Evolutionary conservation across 1,139 yeast genomes (phyloP).

Genomic region (Geotrichum bryndzae): DNA sequence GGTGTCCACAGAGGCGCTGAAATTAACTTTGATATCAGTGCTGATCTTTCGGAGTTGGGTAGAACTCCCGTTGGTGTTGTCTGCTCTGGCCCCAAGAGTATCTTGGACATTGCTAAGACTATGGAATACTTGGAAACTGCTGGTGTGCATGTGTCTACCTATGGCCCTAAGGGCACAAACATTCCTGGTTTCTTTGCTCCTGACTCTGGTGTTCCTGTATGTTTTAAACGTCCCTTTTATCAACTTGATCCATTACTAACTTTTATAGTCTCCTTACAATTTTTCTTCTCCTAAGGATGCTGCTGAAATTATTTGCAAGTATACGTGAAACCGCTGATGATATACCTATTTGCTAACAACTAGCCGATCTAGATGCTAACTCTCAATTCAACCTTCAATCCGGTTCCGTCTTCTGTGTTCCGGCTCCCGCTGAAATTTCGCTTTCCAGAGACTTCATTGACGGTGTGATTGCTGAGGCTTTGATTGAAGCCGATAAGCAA

Average conservation of each 20-base stretch:
- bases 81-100: constrained; percentile 87
- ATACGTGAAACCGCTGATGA: background rate
- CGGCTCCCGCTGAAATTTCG: constrained; percentile 66
- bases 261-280: constrained; percentile 52
- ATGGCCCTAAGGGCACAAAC: constrained; percentile 45
- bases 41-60: constrained; percentile 80
- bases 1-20: constrained; percentile 86
- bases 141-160: constrained; percentile 55
- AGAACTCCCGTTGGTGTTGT: constrained; percentile 81
- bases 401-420: constrained; percentile 78
- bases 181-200: constrained; percentile 84
- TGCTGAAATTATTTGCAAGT: constrained; percentile 52
- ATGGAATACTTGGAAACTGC: constrained; percentile 85
- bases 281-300: constrained; percentile 51
- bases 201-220: constrained; percentile 54
- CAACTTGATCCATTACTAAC: background rate
- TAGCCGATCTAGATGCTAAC: constrained; percentile 37
- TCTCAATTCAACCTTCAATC: constrained; percentile 47
- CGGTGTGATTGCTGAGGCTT: constrained; percentile 53
- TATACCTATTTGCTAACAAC: constrained; percentile 11
- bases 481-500: constrained; percentile 46
- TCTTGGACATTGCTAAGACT: constrained; percentile 72
- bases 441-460: constrained; percentile 50
- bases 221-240: background rate
- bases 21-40: constrained; percentile 71